phyloP scores from a whole-genome alignment of 176 grass and related monocot genomes.

The Echinochloa phyllopogon region DNA sequence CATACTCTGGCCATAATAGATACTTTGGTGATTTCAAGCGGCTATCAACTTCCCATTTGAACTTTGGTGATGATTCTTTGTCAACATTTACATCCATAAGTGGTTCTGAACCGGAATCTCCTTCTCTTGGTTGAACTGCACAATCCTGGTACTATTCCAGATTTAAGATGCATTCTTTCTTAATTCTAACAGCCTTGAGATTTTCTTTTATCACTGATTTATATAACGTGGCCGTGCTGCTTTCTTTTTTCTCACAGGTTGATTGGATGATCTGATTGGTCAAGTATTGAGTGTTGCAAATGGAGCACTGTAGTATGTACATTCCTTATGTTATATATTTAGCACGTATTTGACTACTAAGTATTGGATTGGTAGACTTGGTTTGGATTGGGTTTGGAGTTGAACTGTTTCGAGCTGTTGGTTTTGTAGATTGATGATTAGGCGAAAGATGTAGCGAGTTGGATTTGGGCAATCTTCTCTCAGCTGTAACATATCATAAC shows the following conservation, averaged over 20 bases:
- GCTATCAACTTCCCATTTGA: slow-evolving; percentile 67
- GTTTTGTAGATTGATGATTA: slow-evolving; percentile 48
- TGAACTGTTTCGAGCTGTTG: slow-evolving; percentile 13
- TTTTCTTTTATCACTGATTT: slow-evolving; percentile 3
- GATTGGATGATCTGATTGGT: slow-evolving; percentile 31
- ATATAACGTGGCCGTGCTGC: slow-evolving; percentile 27
- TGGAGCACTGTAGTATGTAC: slow-evolving; percentile 37
- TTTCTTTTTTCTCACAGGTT: slow-evolving; percentile 44
- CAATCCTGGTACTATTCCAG: slow-evolving; percentile 42
- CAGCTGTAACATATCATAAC: slow-evolving; percentile 49
- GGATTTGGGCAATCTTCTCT: slow-evolving; percentile 27
- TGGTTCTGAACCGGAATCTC: slow-evolving; percentile 95
- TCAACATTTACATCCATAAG: slow-evolving; percentile 98
- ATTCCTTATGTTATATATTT: slow-evolving; percentile 48
- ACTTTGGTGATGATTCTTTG: slow-evolving; percentile 83
- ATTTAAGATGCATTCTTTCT: not conserved
- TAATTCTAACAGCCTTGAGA: slow-evolving; percentile 14
- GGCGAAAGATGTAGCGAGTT: slow-evolving; percentile 43
- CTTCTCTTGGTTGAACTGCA: slow-evolving; percentile 50
- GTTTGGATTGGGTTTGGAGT: slow-evolving; percentile 51
- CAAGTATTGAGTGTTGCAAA: slow-evolving; percentile 45
- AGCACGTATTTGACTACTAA: slow-evolving; percentile 38
- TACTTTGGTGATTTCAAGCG: slow-evolving; percentile 71
- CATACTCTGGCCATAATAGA: slow-evolving; percentile 78
- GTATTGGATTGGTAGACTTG: slow-evolving; percentile 43